Conservation (phyloP, 169 alveolate species). For the Eimeria sp. region DNA sequence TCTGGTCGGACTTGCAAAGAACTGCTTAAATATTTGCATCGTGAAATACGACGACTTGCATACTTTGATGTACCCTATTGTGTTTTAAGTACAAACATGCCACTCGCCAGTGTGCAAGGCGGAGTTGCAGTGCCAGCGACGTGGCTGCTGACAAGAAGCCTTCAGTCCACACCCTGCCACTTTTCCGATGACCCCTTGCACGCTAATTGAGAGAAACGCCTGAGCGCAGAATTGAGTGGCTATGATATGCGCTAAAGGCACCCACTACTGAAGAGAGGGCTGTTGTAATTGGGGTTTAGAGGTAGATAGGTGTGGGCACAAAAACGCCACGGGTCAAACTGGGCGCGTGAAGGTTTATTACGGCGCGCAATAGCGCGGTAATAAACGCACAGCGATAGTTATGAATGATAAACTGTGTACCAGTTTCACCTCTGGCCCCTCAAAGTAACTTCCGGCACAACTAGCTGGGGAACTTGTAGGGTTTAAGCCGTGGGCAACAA, state of each 20-base stretch:
- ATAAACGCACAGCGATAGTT: too few relatives aligned
- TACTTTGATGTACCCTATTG: neutral
- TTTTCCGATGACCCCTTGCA: neutral
- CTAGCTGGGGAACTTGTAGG: neutral
- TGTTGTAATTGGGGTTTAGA: too few relatives aligned
- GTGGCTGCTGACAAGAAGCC: neutral
- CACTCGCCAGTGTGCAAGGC: neutral
- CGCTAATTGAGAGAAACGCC: too few relatives aligned
- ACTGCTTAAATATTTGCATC: neutral
- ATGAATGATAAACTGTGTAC: neutral
- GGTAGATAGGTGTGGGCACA: neutral
- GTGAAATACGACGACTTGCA: neutral
- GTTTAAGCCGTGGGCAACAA: neutral
- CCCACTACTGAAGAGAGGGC: neutral
- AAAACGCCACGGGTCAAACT: neutral
- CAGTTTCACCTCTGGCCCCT: neutral
- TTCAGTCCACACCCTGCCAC: neutral
- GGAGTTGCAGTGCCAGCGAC: neutral
- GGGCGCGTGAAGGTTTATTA: neutral
- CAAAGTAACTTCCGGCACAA: neutral
- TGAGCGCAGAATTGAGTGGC: neutral
- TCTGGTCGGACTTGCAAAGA: neutral
- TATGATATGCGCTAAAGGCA: neutral
- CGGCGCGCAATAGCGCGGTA: neutral
- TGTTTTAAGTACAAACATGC: neutral